Evolutionary conservation across 768 basidiomycete species (phyloP).

Genomic region (Rickenella mellea): DNA sequence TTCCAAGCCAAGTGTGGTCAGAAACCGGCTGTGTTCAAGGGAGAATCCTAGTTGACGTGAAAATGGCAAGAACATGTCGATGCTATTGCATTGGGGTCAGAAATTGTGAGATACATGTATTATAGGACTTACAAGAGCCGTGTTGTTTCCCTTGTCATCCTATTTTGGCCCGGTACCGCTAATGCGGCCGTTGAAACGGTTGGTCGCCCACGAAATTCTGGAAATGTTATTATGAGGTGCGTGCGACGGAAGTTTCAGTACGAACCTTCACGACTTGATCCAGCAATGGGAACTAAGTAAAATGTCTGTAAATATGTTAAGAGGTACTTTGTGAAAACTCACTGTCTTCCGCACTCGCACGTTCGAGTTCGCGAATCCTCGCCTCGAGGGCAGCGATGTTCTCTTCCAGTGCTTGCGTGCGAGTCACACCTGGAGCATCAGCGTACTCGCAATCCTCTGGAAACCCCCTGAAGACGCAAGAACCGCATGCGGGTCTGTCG

Average conservation of each 20-base stretch:
- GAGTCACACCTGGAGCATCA: constrained; percentile 50
- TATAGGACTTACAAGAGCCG: no score
- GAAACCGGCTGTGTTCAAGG: not conserved
- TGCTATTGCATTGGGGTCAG: not conserved
- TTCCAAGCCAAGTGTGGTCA: not conserved
- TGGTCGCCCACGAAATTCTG: no score
- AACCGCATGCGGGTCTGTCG: constrained; percentile 51
- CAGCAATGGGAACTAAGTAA: no score
- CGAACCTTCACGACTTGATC: no score
- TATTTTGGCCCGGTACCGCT: no score
- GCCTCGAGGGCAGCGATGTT: constrained; percentile 45
- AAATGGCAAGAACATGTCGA: not conserved
- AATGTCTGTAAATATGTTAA: no score
- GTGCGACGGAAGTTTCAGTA: no score
- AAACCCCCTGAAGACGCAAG: constrained; percentile 49
- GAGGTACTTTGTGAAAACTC: no score
- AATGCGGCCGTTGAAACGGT: no score
- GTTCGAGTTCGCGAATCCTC: constrained; percentile 29
- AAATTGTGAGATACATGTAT: not conserved
- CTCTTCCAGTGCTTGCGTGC: constrained; percentile 52
- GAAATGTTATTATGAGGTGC: no score
- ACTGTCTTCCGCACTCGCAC: no score
- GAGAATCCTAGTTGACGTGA: not conserved
- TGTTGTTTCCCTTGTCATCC: no score
- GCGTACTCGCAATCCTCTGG: constrained; percentile 65